Conservation (phyloP, 78 protist genomes). For the Salpingoeca rosetta region DNA sequence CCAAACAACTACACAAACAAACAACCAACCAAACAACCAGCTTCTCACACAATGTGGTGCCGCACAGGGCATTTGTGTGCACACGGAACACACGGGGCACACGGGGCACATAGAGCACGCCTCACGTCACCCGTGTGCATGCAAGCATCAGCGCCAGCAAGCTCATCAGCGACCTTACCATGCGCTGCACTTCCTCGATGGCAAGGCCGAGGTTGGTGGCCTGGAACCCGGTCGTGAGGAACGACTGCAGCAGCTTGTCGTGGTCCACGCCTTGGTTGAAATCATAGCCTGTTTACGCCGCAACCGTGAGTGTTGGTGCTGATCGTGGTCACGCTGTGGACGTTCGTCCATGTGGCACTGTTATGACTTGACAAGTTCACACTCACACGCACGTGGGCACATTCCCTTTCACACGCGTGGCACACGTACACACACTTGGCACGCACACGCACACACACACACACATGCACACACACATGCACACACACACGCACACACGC, state of each 20-base stretch:
- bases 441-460: no score
- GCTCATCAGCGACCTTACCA: conserved; percentile 41
- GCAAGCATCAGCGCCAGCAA: no score
- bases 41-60: neutral
- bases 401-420: neutral
- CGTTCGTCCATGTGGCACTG: neutral
- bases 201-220: conserved; percentile 82
- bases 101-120: no score
- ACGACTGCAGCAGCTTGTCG: conserved; percentile 54
- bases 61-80: neutral
- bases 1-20: no score
- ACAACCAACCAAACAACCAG: conserved; percentile 25
- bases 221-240: conserved; percentile 79
- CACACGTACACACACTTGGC: no score
- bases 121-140: no score
- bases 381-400: no score
- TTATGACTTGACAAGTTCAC: neutral
- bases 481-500: no score
- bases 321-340: neutral
- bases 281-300: conserved; percentile 45
- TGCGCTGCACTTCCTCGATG: conserved; percentile 70
- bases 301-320: neutral
- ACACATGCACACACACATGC: no score
- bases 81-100: neutral
- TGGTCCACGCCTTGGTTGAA: conserved; percentile 56